A percentile compares a stretch with the other conserved stretches of the same genome.
phyloP scores from a whole-genome alignment of 2,329 filamentous ascomycete genomes.

The Cercospora zeina region DNA sequence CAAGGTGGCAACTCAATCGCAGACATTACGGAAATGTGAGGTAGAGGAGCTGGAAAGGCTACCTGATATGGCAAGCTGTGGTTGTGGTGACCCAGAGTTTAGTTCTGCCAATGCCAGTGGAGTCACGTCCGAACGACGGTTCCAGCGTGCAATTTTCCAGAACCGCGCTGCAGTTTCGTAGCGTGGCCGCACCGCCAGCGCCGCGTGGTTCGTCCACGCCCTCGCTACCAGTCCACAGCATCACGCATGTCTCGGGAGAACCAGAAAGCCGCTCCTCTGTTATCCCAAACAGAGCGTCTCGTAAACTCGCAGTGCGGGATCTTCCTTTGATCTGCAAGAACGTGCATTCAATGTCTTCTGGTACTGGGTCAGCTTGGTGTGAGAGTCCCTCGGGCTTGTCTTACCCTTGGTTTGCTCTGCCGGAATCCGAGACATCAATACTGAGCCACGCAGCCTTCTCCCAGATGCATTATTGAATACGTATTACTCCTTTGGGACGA shows the following conservation, averaged over 20 bases:
- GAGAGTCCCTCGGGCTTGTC: neutral
- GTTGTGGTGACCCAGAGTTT: neutral
- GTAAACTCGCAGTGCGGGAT: neutral
- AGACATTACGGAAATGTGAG: neutral
- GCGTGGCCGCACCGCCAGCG: too few species aligned
- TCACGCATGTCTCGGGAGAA: neutral
- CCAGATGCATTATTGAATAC: neutral
- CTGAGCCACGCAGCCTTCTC: neutral
- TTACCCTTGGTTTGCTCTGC: neutral
- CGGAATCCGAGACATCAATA: slow-evolving; percentile 2
- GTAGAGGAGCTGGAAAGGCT: neutral
- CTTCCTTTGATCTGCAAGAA: neutral
- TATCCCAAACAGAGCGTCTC: neutral
- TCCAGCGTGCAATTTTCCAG: neutral
- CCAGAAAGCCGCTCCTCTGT: neutral
- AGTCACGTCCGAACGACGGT: neutral
- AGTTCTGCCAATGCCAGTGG: neutral
- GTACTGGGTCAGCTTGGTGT: neutral
- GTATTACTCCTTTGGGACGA: neutral
- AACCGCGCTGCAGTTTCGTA: neutral
- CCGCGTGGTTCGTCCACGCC: neutral
- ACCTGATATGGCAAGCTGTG: too few species aligned
- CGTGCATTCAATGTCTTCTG: neutral
- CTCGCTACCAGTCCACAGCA: neutral
- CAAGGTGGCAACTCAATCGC: neutral